These are phyloP conservation scores for Volvox africanus DNA, from an alignment of 139 green algal species.

Conservation along the genomic window DNA sequence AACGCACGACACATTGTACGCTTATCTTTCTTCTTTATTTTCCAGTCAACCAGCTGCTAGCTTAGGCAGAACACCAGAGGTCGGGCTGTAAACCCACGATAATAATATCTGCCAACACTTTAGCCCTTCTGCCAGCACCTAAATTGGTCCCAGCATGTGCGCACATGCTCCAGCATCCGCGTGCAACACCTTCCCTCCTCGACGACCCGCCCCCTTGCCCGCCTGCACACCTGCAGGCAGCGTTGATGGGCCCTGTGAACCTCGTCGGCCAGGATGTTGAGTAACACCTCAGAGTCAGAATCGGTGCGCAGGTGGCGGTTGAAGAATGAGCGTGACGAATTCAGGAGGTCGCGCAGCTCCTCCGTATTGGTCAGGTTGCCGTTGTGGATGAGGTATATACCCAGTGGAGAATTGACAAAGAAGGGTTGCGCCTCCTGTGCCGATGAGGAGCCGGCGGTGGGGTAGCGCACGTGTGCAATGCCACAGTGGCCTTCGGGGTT, in stretches of 20 bases:
- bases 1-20: no score
- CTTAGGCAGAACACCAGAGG: no score
- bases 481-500: constrained; percentile 70
- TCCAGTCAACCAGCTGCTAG: no score
- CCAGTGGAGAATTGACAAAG: constrained; percentile 98
- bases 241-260: constrained; percentile 93
- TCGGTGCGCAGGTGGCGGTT: constrained; percentile 91
- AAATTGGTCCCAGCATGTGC: no score
- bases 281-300: constrained; percentile 96
- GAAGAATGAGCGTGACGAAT: constrained; percentile 90
- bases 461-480: constrained; percentile 96
- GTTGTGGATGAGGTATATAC: constrained; percentile 99
- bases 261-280: constrained; percentile 97
- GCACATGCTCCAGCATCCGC: no score
- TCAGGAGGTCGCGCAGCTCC: constrained; percentile 81
- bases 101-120: no score
- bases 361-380: constrained; percentile 99
- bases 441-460: constrained; percentile 91
- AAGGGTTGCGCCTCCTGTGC: constrained; percentile 98
- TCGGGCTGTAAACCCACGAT: no score
- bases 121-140: no score
- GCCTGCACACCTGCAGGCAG: constrained; percentile 70
- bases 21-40: no score
- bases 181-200: not conserved
- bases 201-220: not conserved